Conservation (phyloP, 768 basidiomycete species). For the Suillus sp. region DNA sequence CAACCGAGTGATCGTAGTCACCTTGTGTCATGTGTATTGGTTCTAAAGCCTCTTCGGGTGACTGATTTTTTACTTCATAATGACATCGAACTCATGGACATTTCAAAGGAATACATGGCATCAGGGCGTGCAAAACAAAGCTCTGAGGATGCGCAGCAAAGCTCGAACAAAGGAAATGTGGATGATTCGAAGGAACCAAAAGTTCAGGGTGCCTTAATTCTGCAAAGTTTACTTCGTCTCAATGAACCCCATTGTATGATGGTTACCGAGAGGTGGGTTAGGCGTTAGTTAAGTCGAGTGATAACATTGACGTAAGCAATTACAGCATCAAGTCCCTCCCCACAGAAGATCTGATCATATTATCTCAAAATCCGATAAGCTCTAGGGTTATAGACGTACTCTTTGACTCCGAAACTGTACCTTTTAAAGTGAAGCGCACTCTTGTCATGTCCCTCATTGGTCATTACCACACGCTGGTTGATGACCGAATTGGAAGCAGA, state of each 20-base stretch:
- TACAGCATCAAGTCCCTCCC: constrained; percentile 60
- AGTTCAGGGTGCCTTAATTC: constrained; percentile 80
- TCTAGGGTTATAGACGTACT: constrained; percentile 81
- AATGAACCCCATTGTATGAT: constrained; percentile 64
- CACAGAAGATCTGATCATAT: constrained; percentile 56
- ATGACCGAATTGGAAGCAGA: constrained; percentile 89
- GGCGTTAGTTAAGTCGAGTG: constrained; percentile 4
- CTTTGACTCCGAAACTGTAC: constrained; percentile 67
- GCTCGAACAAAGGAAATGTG: constrained; percentile 20
- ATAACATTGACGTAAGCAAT: constrained; percentile 13
- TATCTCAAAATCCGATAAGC: constrained; percentile 67
- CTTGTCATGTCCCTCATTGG: constrained; percentile 78
- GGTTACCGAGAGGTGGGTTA: constrained; percentile 67
- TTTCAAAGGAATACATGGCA: constrained; percentile 26
- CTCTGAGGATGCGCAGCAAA: constrained; percentile 14
- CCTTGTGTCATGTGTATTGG: constrained; percentile 70
- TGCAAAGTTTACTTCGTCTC: constrained; percentile 81
- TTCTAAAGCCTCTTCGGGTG: constrained; percentile 51
- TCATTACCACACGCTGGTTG: constrained; percentile 77
- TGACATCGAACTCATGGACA: constrained; percentile 23
- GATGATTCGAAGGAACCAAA: constrained; percentile 58
- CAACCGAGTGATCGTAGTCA: constrained; percentile 49
- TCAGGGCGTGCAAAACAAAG: constrained; percentile 15
- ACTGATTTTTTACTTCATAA: constrained; percentile 2
- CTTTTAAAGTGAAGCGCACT: constrained; percentile 64